These are phyloP conservation scores for Pythium utonaiense DNA, from an alignment of 352 stramenopile species.

Conservation along the genomic window DNA sequence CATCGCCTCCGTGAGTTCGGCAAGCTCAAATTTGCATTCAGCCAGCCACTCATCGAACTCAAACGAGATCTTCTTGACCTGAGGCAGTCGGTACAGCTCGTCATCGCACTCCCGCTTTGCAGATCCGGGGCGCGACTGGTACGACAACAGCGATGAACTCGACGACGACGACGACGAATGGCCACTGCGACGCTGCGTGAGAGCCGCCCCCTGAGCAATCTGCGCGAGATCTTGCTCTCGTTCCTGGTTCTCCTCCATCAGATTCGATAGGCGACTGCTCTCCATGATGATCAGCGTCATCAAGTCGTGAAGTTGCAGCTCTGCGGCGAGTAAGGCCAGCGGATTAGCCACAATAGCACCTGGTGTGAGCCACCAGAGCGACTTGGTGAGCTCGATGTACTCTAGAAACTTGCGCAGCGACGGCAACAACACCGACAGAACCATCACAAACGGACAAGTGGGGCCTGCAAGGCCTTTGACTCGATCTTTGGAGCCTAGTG, in stretches of 20 bases:
- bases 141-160: slow-evolving; percentile 23
- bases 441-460: slow-evolving; percentile 57
- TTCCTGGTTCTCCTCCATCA: slow-evolving; percentile 52
- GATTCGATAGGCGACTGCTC: slow-evolving; percentile 26
- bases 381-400: slow-evolving; percentile 38
- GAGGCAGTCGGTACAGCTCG: slow-evolving; percentile 23
- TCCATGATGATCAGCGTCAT: slow-evolving; percentile 32
- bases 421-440: slow-evolving; percentile 54
- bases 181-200: slow-evolving; percentile 2
- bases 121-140: slow-evolving; percentile 1
- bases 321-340: slow-evolving; percentile 28
- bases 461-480: background rate
- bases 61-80: slow-evolving; percentile 51
- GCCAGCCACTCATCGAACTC: slow-evolving; percentile 44
- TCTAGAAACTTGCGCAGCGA: slow-evolving; percentile 53
- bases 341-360: background rate
- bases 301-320: slow-evolving; percentile 48
- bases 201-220: slow-evolving; percentile 1
- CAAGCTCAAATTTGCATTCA: slow-evolving; percentile 50
- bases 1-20: slow-evolving; percentile 52
- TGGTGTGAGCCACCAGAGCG: slow-evolving; percentile 30
- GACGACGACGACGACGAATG: slow-evolving; percentile 6
- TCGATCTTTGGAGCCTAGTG: background rate
- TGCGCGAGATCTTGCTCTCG: slow-evolving; percentile 26
- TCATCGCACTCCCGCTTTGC: background rate